phyloP scores from a whole-genome alignment of 106 monocot genomes.

The Amphibolis antarctica region DNA sequence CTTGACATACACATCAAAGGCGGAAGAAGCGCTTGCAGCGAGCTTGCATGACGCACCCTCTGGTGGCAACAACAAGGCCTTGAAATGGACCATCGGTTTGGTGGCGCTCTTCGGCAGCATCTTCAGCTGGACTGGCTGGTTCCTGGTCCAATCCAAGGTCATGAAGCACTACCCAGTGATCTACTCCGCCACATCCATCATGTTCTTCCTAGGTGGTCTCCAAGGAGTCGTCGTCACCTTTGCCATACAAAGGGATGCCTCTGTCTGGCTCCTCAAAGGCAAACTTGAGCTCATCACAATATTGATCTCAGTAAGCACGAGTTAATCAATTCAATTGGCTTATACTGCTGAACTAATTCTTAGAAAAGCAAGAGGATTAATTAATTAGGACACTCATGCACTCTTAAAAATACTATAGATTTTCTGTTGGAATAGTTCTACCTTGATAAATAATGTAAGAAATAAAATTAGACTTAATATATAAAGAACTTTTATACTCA shows the following conservation, averaged over 20 bases:
- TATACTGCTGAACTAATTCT: neutral
- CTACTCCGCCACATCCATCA: conserved; percentile 45
- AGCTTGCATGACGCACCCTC: neutral
- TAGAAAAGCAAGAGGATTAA: too few relatives aligned
- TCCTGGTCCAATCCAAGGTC: conserved; percentile 46
- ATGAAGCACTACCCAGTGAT: conserved; percentile 49
- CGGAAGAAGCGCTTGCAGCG: neutral
- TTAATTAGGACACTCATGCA: too few relatives aligned
- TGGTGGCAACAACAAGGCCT: neutral
- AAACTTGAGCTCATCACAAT: conserved; percentile 47
- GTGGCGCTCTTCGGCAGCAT: conserved; percentile 25
- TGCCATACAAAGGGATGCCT: conserved; percentile 20
- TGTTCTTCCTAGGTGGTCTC: conserved; percentile 55
- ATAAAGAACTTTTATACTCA: too few relatives aligned
- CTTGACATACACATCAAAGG: conserved; percentile 17
- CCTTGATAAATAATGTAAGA: too few relatives aligned
- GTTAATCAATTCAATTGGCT: neutral
- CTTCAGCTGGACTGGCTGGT: conserved; percentile 53
- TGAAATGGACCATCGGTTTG: conserved; percentile 26
- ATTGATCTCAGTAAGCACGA: conserved; percentile 35
- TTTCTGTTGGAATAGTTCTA: too few relatives aligned
- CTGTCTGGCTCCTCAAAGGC: conserved; percentile 28
- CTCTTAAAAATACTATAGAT: too few relatives aligned
- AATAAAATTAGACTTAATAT: too few relatives aligned
- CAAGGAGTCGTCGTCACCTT: conserved; percentile 37